phyloP scores from a whole-genome alignment of 257 asterid genomes.

The Echium plantagineum region DNA sequence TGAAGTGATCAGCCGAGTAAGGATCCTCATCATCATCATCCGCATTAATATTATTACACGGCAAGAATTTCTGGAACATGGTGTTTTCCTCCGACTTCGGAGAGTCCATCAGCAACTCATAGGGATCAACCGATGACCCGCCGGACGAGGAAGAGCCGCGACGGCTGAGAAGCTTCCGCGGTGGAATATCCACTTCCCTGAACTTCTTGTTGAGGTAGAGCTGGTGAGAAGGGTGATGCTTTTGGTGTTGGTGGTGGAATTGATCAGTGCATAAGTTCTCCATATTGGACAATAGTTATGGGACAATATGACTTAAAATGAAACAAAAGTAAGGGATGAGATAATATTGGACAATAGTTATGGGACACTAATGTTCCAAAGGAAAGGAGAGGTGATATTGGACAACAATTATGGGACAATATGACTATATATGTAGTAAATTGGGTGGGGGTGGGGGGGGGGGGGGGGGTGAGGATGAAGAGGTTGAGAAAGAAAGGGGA shows the following conservation, averaged over 20 bases:
- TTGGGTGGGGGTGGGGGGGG: slow-evolving; percentile 1
- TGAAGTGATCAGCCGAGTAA: slow-evolving; percentile 72
- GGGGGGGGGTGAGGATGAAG: slow-evolving; percentile 3
- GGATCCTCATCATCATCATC: slow-evolving; percentile 48
- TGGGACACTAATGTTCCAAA: background rate
- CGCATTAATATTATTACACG: slow-evolving; percentile 40
- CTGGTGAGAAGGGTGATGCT: slow-evolving; percentile 63
- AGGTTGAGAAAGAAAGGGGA: background rate
- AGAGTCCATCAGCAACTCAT: slow-evolving; percentile 28
- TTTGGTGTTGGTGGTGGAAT: slow-evolving; percentile 16
- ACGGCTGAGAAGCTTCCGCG: slow-evolving; percentile 57
- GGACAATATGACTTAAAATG: background rate
- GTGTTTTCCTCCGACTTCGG: slow-evolving; percentile 39
- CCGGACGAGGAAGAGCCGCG: slow-evolving; percentile 16
- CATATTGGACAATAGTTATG: slow-evolving; percentile 22
- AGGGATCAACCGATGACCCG: background rate
- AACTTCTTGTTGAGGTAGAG: slow-evolving; percentile 54
- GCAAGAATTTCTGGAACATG: slow-evolving; percentile 57
- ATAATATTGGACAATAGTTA: background rate
- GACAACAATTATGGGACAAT: too few relatives aligned
- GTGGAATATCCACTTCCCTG: slow-evolving; percentile 75
- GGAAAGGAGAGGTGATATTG: background rate
- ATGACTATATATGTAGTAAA: too few relatives aligned
- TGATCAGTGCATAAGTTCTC: slow-evolving; percentile 45
- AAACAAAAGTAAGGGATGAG: background rate